Conservation (phyloP, 2,329 filamentous ascomycete species). For the Penicillium sp. region DNA sequence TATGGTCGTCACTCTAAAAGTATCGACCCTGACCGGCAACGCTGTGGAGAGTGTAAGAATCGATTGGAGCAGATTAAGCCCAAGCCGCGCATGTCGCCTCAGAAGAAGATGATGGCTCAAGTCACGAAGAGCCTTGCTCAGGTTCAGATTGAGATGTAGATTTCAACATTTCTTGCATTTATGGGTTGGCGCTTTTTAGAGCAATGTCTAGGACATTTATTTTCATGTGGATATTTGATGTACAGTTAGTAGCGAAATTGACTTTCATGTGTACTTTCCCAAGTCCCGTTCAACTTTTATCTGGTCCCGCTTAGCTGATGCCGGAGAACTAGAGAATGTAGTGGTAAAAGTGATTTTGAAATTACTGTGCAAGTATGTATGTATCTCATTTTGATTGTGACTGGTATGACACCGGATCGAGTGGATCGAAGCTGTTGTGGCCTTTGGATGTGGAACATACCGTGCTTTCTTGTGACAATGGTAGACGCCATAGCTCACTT, state of each 20-base stretch:
- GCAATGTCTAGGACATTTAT: neutral
- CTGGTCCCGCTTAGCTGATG: too few species aligned
- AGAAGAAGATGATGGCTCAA: slow-evolving; percentile 18
- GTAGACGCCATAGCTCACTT: neutral
- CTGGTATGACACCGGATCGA: neutral
- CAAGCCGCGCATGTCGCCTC: slow-evolving; percentile 53
- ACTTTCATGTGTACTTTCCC: too few species aligned
- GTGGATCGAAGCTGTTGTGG: neutral
- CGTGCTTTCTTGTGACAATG: neutral
- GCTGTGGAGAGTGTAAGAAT: slow-evolving; percentile 72
- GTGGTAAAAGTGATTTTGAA: too few species aligned
- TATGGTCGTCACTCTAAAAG: slow-evolving; percentile 84
- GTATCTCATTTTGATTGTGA: neutral
- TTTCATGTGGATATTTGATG: neutral
- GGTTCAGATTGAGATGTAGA: slow-evolving; percentile 1
- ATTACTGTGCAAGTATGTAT: too few species aligned
- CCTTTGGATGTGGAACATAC: neutral
- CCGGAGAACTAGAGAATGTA: too few species aligned
- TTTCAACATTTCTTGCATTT: neutral
- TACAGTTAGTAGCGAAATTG: neutral
- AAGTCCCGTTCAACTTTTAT: too few species aligned
- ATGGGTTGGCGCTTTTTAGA: too few species aligned
- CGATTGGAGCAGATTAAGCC: slow-evolving; percentile 74
- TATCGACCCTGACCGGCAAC: slow-evolving; percentile 66
- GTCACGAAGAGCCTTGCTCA: slow-evolving; percentile 1